Conservation (phyloP, 306 rosid genomes). For the Mimosa pudica region DNA sequence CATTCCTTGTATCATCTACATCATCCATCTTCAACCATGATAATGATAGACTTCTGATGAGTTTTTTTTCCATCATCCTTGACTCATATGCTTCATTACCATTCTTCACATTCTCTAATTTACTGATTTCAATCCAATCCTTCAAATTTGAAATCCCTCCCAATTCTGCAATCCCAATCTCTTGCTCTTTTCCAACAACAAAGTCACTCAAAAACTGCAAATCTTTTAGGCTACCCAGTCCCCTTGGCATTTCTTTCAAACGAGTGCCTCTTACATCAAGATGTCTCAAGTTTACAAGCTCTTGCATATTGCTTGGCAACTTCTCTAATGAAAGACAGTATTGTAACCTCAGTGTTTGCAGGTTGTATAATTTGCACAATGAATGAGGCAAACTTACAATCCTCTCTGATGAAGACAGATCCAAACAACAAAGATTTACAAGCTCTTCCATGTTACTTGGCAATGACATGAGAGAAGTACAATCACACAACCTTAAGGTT, state of each 20-base stretch:
- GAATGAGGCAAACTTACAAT: background rate
- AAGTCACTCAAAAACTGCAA: slow-evolving; percentile 1
- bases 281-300: slow-evolving; percentile 20
- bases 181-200: background rate
- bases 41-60: background rate
- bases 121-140: background rate
- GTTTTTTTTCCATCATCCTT: slow-evolving; percentile 1
- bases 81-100: background rate
- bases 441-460: no score
- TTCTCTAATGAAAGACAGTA: fast-evolving
- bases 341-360: background rate
- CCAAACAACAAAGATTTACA: no score
- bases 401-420: background rate
- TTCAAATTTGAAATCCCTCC: background rate
- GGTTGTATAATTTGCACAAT: slow-evolving; percentile 13
- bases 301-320: slow-evolving; percentile 6
- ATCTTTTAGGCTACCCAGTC: slow-evolving; percentile 8
- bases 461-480: no score
- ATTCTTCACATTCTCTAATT: background rate
- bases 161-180: background rate
- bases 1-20: background rate
- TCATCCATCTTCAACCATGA: background rate
- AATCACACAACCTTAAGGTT: no score
- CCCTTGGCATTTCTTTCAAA: slow-evolving; percentile 5
- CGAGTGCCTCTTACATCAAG: background rate